Percentiles rank a stretch among this genome's conserved stretches.
phyloP scores from a whole-genome alignment of 306 rosid genomes.

The Senna siamea region DNA sequence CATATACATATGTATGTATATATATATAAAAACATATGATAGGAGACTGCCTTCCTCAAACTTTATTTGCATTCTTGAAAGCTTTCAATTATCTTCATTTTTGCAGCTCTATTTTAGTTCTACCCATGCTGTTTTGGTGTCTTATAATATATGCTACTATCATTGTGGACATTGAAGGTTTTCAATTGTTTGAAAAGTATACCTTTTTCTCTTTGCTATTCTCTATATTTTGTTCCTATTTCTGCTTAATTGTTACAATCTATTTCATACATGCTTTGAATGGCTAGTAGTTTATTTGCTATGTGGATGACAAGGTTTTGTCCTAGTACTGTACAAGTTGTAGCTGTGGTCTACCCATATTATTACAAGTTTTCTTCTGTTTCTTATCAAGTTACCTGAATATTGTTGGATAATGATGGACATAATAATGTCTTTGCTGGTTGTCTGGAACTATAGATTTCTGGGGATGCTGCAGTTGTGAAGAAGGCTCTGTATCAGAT shows the following conservation, averaged over 20 bases:
- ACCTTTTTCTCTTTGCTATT: neutral
- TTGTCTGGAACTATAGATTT: constrained; percentile 58
- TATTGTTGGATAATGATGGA: constrained; percentile 1
- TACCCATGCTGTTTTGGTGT: neutral
- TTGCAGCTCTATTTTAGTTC: neutral
- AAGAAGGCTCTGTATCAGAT: constrained; percentile 81
- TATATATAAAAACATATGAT: too few species aligned
- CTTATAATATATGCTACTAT: neutral
- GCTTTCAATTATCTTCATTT: neutral
- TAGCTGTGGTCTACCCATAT: neutral
- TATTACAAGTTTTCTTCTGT: neutral
- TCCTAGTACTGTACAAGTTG: constrained; percentile 15
- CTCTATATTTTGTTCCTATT: neutral
- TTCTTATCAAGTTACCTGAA: neutral
- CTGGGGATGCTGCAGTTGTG: constrained; percentile 82
- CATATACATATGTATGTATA: too few species aligned
- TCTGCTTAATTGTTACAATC: neutral
- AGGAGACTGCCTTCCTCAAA: neutral
- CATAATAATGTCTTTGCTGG: constrained; percentile 35
- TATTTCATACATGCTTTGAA: neutral
- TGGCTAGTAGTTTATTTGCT: constrained; percentile 24
- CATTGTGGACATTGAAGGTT: neutral
- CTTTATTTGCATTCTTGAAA: neutral
- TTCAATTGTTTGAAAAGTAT: neutral
- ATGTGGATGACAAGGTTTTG: constrained; percentile 14